These are phyloP conservation scores for Fomitopsis betulina DNA, from an alignment of 1,284 basidiomycete species.

Conservation along the genomic window DNA sequence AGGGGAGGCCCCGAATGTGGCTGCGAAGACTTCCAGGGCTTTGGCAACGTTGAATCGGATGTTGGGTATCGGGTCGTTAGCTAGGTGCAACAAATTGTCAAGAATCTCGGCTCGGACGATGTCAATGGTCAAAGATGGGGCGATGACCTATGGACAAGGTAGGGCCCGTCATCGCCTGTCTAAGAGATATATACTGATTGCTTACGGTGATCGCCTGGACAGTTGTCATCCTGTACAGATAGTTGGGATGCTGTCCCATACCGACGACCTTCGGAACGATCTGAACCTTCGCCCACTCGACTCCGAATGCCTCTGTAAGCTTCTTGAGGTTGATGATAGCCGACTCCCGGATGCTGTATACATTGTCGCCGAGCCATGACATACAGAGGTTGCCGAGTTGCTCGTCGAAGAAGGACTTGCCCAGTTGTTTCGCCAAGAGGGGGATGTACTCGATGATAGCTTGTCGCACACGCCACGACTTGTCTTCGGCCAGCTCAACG, in stretches of 20 bases:
- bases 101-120: constrained; percentile 88
- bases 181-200: constrained; percentile 9
- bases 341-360: constrained; percentile 97
- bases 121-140: constrained; percentile 85
- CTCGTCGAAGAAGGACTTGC: constrained; percentile 97
- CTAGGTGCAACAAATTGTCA: constrained; percentile 80
- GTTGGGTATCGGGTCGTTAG: constrained; percentile 94
- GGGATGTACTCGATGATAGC: constrained; percentile 99
- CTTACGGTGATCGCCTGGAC: constrained; percentile 96
- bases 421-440: constrained; percentile 93
- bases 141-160: constrained; percentile 69
- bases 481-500: constrained; percentile 97
- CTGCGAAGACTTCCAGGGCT: constrained; percentile 83
- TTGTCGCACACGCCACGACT: constrained; percentile 99
- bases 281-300: constrained; percentile 93
- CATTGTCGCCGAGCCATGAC: constrained; percentile 99
- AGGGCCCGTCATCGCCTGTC: constrained; percentile 7
- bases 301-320: constrained; percentile 97
- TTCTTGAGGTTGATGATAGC: constrained; percentile 98
- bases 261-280: constrained; percentile 98
- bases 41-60: constrained; percentile 99
- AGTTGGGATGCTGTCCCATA: constrained; percentile 97
- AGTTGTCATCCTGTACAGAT: constrained; percentile 98
- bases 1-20: constrained; percentile 57
- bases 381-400: constrained; percentile 96